Evolutionary conservation across 164 flowering plant genomes (phyloP).

Genomic region (Piper betle): DNA sequence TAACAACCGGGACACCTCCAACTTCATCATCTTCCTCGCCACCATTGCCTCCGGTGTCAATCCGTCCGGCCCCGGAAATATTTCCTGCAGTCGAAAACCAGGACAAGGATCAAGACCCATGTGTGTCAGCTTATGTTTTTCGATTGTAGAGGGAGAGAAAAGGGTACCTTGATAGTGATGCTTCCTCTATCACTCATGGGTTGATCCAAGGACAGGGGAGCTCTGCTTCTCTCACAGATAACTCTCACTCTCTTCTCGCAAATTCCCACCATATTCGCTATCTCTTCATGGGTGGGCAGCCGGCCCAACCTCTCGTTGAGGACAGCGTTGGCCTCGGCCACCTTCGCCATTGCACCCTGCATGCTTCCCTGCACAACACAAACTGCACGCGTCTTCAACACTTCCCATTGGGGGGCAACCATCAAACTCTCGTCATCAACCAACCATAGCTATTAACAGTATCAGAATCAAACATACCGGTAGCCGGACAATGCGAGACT

Average conservation of each 20-base stretch:
- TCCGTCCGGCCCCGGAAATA: constrained; percentile 45
- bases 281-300: constrained; percentile 32
- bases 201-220: constrained; percentile 40
- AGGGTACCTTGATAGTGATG: constrained; percentile 37
- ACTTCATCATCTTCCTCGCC: constrained; percentile 22
- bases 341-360: constrained; percentile 28
- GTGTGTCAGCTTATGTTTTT: not conserved
- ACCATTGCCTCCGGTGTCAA: constrained; percentile 36
- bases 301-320: constrained; percentile 26
- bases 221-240: constrained; percentile 24
- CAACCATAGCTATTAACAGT: no score
- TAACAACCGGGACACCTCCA: constrained; percentile 22
- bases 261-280: constrained; percentile 23
- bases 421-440: not conserved
- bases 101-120: not conserved
- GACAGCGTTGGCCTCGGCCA: constrained; percentile 33
- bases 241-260: constrained; percentile 24
- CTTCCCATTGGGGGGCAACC: not conserved
- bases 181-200: constrained; percentile 19
- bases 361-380: constrained; percentile 48
- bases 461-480: constrained; percentile 24
- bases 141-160: not conserved
- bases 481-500: constrained; percentile 41
- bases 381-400: constrained; percentile 14
- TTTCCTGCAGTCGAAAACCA: constrained; percentile 22